Evolutionary conservation across 2,329 filamentous ascomycete species (phyloP).

Genomic region (Fusarium sp.): DNA sequence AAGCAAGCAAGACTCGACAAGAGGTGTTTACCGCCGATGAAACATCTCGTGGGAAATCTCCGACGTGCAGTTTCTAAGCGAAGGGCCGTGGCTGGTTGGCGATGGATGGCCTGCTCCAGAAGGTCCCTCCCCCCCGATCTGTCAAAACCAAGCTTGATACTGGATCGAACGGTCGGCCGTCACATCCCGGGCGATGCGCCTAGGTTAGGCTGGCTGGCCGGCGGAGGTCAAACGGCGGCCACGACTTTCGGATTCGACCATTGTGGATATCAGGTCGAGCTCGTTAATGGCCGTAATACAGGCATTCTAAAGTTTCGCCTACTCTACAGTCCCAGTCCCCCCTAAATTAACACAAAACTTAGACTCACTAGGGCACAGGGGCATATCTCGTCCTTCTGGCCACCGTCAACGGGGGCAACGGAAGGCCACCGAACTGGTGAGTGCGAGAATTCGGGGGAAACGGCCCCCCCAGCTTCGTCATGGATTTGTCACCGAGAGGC

Average conservation of each 20-base stretch:
- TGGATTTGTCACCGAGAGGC: slow-evolving; percentile 44
- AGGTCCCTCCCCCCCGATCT: slow-evolving; percentile 33
- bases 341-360: no score
- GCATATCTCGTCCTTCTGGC: no score
- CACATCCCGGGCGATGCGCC: slow-evolving; percentile 24
- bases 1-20: slow-evolving; percentile 11
- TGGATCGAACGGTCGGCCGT: slow-evolving; percentile 35
- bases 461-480: slow-evolving; percentile 42
- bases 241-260: no score
- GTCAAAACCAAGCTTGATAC: slow-evolving; percentile 38
- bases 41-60: slow-evolving; percentile 47
- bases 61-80: slow-evolving; percentile 47
- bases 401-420: no score
- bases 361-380: no score
- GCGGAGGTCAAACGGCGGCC: background rate
- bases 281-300: no score
- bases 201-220: slow-evolving; percentile 33
- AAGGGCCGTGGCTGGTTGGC: slow-evolving; percentile 34
- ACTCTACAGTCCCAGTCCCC: no score
- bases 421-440: background rate
- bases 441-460: slow-evolving; percentile 23
- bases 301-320: no score
- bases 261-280: no score
- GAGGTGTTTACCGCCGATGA: slow-evolving; percentile 29
- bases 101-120: slow-evolving; percentile 1